Evolutionary conservation across 2,329 filamentous ascomycete genomes (phyloP), one percentile per base, ranked within the genome.

Genomic region (Colletotrichum phormii): DNA sequence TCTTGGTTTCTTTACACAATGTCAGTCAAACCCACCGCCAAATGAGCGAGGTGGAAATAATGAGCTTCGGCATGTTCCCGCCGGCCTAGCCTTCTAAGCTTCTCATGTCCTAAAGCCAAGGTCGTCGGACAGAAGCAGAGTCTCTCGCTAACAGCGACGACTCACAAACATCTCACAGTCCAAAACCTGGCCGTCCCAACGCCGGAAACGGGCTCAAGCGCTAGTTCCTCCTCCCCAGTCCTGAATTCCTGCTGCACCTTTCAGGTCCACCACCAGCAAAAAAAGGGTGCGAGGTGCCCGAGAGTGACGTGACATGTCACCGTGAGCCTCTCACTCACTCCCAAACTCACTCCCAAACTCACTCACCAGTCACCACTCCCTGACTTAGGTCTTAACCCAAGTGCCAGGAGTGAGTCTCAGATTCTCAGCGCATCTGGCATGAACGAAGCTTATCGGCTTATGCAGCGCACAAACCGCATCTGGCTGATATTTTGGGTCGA

Each of bases 131-230:
- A 22, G 9, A 13, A 24, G 55, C 29, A 15, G 63, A 29, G 64
- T 67, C 65, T 33, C 51, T 22, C 59, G 37, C 63, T 61, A 67
- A 61, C 67, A 57, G 57, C 46, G 42, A 49, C 42, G 18, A 22
- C 18, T 49, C 42, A 49, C 57, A 42, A 60, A 60, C 24, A 63
- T n/a, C 33, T 31, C 37, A n/a, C n/a, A 35, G 24, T 24, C 15
- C 63, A 53, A 67, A 35, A 54, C 63, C 63, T 18, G 35, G 13
- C 64, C 59, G 54, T 72, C 33, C 60, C 59, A 37, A 72, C 59
- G 55, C 65, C 65, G 59, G 57, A 65, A 49, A 58, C 70, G 65
- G 64, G 65, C 65, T 72, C 70, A 59, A 72, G 69, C 64, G 58
- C 26, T 72, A 68, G 69, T 37, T 35, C 46, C n/a, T 12, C 13